Evolutionary conservation across 176 grass and related monocot species (phyloP).

Genomic region (Areca catechu): DNA sequence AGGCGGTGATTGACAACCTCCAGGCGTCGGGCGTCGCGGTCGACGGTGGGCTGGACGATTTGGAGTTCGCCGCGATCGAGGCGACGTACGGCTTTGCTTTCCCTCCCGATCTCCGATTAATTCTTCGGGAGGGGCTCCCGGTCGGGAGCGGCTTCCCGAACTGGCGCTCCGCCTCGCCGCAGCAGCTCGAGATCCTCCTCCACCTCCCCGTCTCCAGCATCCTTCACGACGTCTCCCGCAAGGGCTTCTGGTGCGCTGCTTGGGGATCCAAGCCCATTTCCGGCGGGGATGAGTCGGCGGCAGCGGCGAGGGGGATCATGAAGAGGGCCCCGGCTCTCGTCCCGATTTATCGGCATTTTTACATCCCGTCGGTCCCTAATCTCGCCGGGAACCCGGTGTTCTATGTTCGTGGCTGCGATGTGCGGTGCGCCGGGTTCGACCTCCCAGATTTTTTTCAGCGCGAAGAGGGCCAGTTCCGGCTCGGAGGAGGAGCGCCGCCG

Average conservation of each 20-base stretch:
- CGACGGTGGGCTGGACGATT: background rate
- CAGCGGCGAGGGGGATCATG: background rate
- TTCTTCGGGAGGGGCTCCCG: constrained; percentile 19
- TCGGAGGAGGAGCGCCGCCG: background rate
- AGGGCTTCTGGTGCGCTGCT: background rate
- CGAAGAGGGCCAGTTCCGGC: background rate
- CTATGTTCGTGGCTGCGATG: background rate
- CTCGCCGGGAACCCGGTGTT: constrained; percentile 17
- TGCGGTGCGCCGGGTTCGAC: constrained; percentile 5
- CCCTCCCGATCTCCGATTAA: constrained; percentile 8
- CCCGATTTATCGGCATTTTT: constrained; percentile 15
- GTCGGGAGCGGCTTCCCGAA: constrained; percentile 15
- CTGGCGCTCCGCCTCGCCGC: constrained; percentile 14
- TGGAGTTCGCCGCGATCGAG: constrained; percentile 5
- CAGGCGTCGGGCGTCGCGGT: constrained; percentile 1
- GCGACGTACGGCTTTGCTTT: constrained; percentile 7
- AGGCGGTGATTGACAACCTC: constrained; percentile 6
- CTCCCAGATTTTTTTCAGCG: constrained; percentile 16
- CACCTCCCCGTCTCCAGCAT: constrained; percentile 2
- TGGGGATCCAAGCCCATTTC: background rate
- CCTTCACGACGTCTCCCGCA: background rate
- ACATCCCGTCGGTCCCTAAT: background rate
- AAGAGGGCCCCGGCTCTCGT: constrained; percentile 7
- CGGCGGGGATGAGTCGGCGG: background rate
- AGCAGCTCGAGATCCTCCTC: constrained; percentile 7